phyloP scores from a whole-genome alignment of 768 basidiomycete species.

The Leccinellum luteum region DNA sequence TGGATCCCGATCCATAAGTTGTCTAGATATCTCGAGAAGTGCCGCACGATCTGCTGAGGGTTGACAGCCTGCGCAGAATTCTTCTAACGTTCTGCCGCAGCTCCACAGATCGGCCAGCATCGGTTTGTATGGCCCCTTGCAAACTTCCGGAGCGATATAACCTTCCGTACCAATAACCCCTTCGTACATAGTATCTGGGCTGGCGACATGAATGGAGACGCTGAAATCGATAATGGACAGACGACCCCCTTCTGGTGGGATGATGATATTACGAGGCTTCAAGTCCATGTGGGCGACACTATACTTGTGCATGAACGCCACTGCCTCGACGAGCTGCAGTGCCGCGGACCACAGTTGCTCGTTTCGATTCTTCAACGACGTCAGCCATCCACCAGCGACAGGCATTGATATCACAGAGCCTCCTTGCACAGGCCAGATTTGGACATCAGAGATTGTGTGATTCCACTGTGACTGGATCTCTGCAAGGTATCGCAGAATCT shows the following conservation, averaged over 20 bases:
- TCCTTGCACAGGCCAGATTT: slow-evolving; percentile 1
- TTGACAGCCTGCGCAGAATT: neutral
- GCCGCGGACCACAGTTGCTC: neutral
- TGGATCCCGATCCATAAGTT: too few species aligned
- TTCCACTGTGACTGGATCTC: slow-evolving; percentile 5
- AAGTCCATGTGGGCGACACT: slow-evolving; percentile 16
- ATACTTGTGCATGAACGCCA: slow-evolving; percentile 16
- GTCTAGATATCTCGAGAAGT: too few species aligned
- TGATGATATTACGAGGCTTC: slow-evolving; percentile 4
- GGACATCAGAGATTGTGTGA: slow-evolving; percentile 7
- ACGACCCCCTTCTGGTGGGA: neutral
- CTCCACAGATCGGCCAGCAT: slow-evolving; percentile 4
- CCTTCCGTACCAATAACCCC: neutral
- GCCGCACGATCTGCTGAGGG: too few species aligned
- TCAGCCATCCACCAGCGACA: neutral
- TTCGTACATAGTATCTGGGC: neutral
- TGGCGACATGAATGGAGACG: neutral
- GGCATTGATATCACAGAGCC: slow-evolving; percentile 3
- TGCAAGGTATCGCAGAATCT: slow-evolving; percentile 7
- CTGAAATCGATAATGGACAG: neutral
- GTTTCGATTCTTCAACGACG: neutral
- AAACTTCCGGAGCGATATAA: slow-evolving; percentile 2
- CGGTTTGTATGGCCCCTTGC: neutral
- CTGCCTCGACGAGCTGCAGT: slow-evolving; percentile 1
- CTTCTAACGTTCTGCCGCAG: neutral